Evolutionary conservation across 306 rosid genomes (phyloP), one percentile per base, ranked within the genome.

Genomic region (Prunus kanzakura): DNA sequence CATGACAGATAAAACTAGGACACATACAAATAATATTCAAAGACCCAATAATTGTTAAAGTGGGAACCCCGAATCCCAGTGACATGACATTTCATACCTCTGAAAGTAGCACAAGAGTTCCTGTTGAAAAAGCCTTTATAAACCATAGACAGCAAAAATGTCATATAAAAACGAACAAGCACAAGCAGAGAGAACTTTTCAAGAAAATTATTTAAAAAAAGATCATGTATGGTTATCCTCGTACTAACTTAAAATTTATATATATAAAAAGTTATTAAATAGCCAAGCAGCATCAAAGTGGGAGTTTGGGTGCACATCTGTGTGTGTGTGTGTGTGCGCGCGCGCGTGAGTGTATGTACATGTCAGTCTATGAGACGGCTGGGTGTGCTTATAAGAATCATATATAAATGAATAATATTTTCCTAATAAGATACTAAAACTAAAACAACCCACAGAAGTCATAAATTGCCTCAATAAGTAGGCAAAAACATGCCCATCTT

Each of bases 121-220:
- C 69, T 70, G 84, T 29, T 20, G 71, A 66, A 41, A 43, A 69
- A 55, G 61, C 69, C 66, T 64, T 72, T 55, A 54, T 10, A 72
- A 74, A 23, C 76, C 73, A 70, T 77, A 67, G 76, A 81, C 62
- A 70, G 58, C 77, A 69, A 70, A 76, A n/a, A 29, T 62, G 63
- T 64, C 80, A 70, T 63, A 69, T 52, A 49, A 61, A 81, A 38
- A 20, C 38, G n/a, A 35, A 69, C 15, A 35, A 69, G 54, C 29
- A 18, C 29, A 38, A 43, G 52, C 69, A 75, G 19, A 69, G 30
- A 51, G 7, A 15, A 35, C 15, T 14, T 50, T 1, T 63, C 8
- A 9, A 63, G 10, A 51, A 14, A 61, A 80, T 35, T 7, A 20
- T 13, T 13, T 13, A 0, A 1, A 25, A 12, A 7, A n/a, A 6